Evolutionary conservation across 2,329 filamentous ascomycete species (phyloP), one percentile per base, ranked within the genome.

Genomic region (Hypocreales sp.): DNA sequence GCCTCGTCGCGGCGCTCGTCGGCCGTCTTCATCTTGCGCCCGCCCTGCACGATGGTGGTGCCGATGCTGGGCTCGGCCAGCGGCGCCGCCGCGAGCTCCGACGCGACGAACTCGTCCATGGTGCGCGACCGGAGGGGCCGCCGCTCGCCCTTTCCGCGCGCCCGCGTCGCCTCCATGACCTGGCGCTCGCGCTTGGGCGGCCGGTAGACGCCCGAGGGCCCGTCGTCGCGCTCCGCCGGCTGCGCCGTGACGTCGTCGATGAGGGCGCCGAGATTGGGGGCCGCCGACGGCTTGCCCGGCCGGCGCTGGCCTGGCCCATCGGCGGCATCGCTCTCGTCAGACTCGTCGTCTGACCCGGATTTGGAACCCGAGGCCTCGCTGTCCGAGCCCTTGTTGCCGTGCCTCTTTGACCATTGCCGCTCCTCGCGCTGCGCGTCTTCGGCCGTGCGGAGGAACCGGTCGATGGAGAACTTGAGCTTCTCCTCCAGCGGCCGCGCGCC

Each of bases 401-500:
- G 48, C 25, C 21, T 28, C 32, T 41, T 55, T 21, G 30, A 41
- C 40, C 16, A 31, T 5, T 40, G 34, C 16, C 40, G 44, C 4
- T 50, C 51, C 43, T 55, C 26, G 42, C 53, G 60, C 35, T 75
- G 67, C 4, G 71, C 66, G 39, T 87, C 77, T 34, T 92, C 80
- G 20, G 84, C 84, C 0, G 83, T 81, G 36, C 83, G 79, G 13
- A 98, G 64, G 15, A 94, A 84, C 47, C 92, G 90, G 52, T 95
- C 87, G 43, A 98, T 83, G 48, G 94, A 86, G 54, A 94, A 98
- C 39, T 84, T 87, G 35, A 98, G 57, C 41, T 86, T 80, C 39
- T 79, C 78, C 54, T 98, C 92, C 11, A 95, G 58, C 0, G 90
- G 90, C 11, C 81, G 73, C 4, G 93, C 80, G 38, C 90, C 92